A percentile compares a stretch with the other conserved stretches of the same genome.
Conservation (phyloP, 441 rosid species). For the Corymbia calophylla region DNA sequence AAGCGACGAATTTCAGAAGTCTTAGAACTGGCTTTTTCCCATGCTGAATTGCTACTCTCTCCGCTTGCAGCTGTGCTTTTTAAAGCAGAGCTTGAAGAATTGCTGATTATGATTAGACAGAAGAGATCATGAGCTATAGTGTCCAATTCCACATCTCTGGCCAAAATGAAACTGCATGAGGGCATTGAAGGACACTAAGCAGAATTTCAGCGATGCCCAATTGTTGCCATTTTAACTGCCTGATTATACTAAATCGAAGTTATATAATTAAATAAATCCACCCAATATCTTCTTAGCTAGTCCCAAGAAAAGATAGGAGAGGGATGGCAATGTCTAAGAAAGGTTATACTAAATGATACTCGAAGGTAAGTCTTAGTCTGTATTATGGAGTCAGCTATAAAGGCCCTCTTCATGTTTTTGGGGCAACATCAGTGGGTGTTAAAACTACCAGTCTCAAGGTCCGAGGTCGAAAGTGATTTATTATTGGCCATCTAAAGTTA, state of each 20-base stretch:
- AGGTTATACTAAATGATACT: too few species aligned
- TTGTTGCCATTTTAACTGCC: too few species aligned
- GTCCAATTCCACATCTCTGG: slow-evolving; percentile 54
- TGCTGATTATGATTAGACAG: slow-evolving; percentile 58
- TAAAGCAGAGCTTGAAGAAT: slow-evolving; percentile 93
- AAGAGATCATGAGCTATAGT: slow-evolving; percentile 37
- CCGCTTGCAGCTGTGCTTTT: slow-evolving; percentile 89
- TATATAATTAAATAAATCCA: too few species aligned
- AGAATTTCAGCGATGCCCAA: too few species aligned
- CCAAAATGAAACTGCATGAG: slow-evolving; percentile 76
- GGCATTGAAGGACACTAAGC: not conserved
- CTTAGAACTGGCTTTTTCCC: slow-evolving; percentile 60
- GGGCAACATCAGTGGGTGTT: not conserved
- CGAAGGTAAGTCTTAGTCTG: too few species aligned
- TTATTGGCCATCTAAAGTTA: not conserved
- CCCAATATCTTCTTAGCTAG: too few species aligned
- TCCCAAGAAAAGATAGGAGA: too few species aligned
- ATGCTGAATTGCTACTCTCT: slow-evolving; percentile 53
- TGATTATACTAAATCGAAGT: too few species aligned
- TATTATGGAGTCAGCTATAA: too few species aligned
- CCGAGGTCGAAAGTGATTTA: not conserved
- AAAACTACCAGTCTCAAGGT: not conserved
- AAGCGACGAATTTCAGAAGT: slow-evolving; percentile 48
- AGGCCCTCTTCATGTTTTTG: too few species aligned
- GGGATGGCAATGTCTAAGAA: too few species aligned